Percentiles rank a stretch among this genome's conserved stretches.
These are phyloP conservation scores for Fusarium sp. DNA, from an alignment of 2,329 filamentous ascomycete species.

Conservation along the genomic window DNA sequence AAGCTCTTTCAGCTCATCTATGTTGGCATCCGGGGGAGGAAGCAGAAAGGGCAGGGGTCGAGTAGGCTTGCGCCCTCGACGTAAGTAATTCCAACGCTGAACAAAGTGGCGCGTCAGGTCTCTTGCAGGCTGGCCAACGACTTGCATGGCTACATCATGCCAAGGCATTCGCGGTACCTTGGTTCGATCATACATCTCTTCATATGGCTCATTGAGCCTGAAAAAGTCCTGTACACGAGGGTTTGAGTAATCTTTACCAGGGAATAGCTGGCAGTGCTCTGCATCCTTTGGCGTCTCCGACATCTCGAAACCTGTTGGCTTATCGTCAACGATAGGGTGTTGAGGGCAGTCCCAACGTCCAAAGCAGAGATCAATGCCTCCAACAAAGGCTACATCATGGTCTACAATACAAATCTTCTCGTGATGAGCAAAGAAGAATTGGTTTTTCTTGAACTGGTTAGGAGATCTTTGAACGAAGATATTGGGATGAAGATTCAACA, in stretches of 20 bases:
- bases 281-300: slow-evolving; percentile 81
- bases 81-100: slow-evolving; percentile 96
- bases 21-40: slow-evolving; percentile 90
- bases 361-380: slow-evolving; percentile 96
- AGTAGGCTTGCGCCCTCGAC: slow-evolving; percentile 91
- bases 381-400: slow-evolving; percentile 94
- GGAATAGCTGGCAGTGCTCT: slow-evolving; percentile 95
- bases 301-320: slow-evolving; percentile 91
- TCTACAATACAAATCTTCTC: slow-evolving; percentile 98
- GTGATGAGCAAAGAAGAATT: slow-evolving; percentile 99
- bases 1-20: slow-evolving; percentile 85
- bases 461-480: slow-evolving; percentile 96
- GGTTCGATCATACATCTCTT: slow-evolving; percentile 97
- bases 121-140: slow-evolving; percentile 93
- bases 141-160: slow-evolving; percentile 98
- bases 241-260: slow-evolving; percentile 98
- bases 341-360: slow-evolving; percentile 97
- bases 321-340: slow-evolving; percentile 90
- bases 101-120: slow-evolving; percentile 97
- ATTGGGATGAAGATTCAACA: slow-evolving; percentile 95
- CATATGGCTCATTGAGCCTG: slow-evolving; percentile 90
- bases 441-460: slow-evolving; percentile 98
- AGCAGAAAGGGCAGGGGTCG: slow-evolving; percentile 92
- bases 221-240: slow-evolving; percentile 96
- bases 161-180: slow-evolving; percentile 95